phyloP scores from a whole-genome alignment of 805 yeast genomes.

The Tetrapisispora namnaoensis region DNA sequence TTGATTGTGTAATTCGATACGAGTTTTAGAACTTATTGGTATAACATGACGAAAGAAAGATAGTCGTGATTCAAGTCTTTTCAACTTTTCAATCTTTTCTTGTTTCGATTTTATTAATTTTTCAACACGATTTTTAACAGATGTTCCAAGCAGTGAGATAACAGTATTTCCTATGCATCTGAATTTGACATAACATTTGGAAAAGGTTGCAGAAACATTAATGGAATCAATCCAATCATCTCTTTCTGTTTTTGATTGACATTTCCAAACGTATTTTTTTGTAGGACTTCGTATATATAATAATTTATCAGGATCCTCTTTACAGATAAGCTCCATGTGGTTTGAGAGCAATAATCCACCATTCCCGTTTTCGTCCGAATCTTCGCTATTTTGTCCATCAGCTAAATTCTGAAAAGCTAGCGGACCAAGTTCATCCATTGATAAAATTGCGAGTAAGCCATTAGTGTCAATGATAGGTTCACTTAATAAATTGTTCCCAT shows the following conservation, averaged over 20 bases:
- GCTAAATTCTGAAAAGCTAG: not conserved
- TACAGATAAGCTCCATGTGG: not conserved
- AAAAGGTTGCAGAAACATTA: slow-evolving; percentile 20
- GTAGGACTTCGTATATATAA: slow-evolving; percentile 35
- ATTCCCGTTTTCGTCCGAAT: not conserved
- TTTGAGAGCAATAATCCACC: not conserved
- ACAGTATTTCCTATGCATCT: slow-evolving; percentile 25
- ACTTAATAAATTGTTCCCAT: slow-evolving; percentile 11
- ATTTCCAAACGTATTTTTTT: slow-evolving; percentile 34
- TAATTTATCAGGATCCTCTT: slow-evolving; percentile 17
- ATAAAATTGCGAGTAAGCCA: slow-evolving; percentile 14
- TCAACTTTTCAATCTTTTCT: slow-evolving; percentile 30
- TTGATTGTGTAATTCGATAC: slow-evolving; percentile 37
- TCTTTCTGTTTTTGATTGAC: slow-evolving; percentile 37
- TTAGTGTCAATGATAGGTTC: slow-evolving; percentile 8
- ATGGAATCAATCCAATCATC: slow-evolving; percentile 49
- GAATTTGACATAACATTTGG: slow-evolving; percentile 16
- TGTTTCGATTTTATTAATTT: slow-evolving; percentile 30
- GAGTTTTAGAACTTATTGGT: slow-evolving; percentile 46
- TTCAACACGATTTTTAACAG: slow-evolving; percentile 27
- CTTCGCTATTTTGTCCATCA: slow-evolving; percentile 2
- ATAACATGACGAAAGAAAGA: slow-evolving; percentile 37
- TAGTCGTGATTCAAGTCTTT: slow-evolving; percentile 29
- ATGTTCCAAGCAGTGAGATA: slow-evolving; percentile 17
- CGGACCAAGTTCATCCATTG: slow-evolving; percentile 4